A percentile compares a stretch with the other conserved stretches of the same genome.
Evolutionary conservation across 257 asterid genomes (phyloP).

Genomic region (Oldenlandia corymbosa): DNA sequence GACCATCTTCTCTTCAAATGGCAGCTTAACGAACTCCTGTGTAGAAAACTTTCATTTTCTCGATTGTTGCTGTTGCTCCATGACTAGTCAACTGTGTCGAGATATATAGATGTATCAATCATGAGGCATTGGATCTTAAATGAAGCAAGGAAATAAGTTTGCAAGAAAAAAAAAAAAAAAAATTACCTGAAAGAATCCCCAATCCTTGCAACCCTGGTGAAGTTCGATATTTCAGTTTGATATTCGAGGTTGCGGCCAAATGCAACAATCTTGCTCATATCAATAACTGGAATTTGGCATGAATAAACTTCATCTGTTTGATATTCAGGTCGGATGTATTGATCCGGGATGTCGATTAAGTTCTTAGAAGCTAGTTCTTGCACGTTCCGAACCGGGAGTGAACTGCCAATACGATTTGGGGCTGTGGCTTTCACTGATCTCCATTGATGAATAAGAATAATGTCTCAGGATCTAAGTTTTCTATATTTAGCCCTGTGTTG

Average conservation of each 20-base stretch:
- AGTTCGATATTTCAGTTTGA: conserved; percentile 22
- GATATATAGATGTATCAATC: no score
- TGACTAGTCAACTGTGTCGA: conserved; percentile 28
- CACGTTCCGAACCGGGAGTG: conserved; percentile 26
- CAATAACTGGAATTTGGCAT: conserved; percentile 23
- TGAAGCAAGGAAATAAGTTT: no score
- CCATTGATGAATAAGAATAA: no score
- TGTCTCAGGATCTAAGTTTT: no score
- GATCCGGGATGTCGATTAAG: conserved; percentile 20
- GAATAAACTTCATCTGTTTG: conserved; percentile 19
- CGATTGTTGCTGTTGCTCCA: conserved; percentile 23
- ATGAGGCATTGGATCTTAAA: no score
- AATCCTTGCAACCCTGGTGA: conserved; percentile 26
- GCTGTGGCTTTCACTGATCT: no score
- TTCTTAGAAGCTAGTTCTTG: conserved; percentile 27
- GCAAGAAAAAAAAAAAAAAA: no score
- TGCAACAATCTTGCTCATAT: conserved; percentile 20
- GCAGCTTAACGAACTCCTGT: conserved; percentile 33
- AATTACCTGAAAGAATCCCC: conserved; percentile 37
- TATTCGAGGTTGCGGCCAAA: not conserved
- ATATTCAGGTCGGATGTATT: conserved; percentile 25
- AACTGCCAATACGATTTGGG: conserved; percentile 22
- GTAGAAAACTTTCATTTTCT: conserved; percentile 31
- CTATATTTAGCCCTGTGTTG: no score
- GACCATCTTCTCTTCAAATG: conserved; percentile 28